Evolutionary conservation across 202 grass and related monocot species (phyloP).

Genomic region (Saccharum hybrid): DNA sequence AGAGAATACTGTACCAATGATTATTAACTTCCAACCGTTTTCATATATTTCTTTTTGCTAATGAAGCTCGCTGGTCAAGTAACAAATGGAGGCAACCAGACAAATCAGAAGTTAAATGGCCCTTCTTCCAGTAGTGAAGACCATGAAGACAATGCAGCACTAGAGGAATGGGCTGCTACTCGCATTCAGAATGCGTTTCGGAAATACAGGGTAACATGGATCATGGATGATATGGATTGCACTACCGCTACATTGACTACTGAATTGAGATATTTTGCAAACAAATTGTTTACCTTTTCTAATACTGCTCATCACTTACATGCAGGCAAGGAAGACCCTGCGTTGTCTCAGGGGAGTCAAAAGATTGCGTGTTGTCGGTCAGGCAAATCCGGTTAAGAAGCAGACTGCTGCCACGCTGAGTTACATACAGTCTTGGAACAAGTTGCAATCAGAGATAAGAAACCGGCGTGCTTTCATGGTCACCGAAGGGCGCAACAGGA

Average conservation of each 20-base stretch:
- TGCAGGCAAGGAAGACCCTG: constrained; percentile 83
- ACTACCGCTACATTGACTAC: not conserved
- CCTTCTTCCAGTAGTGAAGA: constrained; percentile 72
- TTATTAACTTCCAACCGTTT: not conserved
- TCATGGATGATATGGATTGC: not conserved
- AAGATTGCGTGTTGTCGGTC: constrained; percentile 58
- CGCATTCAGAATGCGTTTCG: constrained; percentile 85
- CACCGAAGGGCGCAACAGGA: constrained; percentile 75
- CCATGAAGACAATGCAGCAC: constrained; percentile 50
- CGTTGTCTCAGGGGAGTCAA: constrained; percentile 73
- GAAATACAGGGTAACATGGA: constrained; percentile 67
- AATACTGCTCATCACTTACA: not conserved
- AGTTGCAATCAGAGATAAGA: constrained; percentile 82
- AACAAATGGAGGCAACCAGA: constrained; percentile 55
- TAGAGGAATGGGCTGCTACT: constrained; percentile 77
- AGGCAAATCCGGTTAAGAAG: constrained; percentile 73
- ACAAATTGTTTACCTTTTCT: not conserved
- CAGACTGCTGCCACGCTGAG: constrained; percentile 69
- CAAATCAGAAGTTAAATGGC: constrained; percentile 57
- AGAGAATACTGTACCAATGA: not conserved
- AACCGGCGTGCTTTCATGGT: constrained; percentile 84
- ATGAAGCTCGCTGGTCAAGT: constrained; percentile 49
- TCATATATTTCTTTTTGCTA: constrained; percentile 25
- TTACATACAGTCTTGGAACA: constrained; percentile 87
- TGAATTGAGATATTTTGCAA: not conserved